Conservation (phyloP, 2,329 filamentous ascomycete species). For the Sordariomycetes sp. region DNA sequence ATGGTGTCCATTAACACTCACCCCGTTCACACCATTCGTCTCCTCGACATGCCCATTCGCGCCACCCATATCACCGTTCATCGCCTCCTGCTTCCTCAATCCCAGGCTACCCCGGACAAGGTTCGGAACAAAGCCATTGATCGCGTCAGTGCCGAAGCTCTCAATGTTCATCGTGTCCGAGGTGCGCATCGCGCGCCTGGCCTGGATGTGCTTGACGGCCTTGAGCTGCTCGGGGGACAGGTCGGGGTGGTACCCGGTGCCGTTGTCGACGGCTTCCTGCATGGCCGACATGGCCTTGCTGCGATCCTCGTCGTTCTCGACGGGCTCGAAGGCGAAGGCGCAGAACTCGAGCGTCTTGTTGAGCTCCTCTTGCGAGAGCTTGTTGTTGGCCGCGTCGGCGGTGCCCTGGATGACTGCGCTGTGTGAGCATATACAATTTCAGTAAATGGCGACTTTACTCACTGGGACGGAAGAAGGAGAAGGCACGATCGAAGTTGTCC, state of each 20-base stretch:
- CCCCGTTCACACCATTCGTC: background rate
- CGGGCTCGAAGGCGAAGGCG: background rate
- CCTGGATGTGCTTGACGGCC: background rate
- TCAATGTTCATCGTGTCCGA: slow-evolving; percentile 1
- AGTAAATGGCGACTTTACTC: too few species aligned
- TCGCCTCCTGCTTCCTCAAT: background rate
- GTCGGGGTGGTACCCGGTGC: background rate
- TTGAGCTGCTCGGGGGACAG: slow-evolving; percentile 1
- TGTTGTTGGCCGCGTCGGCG: background rate
- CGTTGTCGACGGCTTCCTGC: background rate
- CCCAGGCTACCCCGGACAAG: background rate
- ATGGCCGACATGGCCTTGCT: background rate
- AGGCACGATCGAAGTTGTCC: background rate
- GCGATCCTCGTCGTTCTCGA: background rate
- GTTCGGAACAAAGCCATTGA: background rate
- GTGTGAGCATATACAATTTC: too few species aligned
- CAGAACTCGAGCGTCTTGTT: slow-evolving; percentile 1
- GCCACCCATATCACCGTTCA: background rate
- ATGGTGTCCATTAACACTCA: too few species aligned
- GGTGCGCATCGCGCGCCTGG: background rate
- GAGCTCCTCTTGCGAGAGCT: background rate
- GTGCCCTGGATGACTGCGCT: slow-evolving; percentile 1
- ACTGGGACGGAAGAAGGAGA: slow-evolving; percentile 1
- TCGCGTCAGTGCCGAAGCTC: background rate
- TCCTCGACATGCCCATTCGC: background rate